Base-by-base conservation (phyloP, 306 rosid species). In the Dicorynia guianensis region DNA sequence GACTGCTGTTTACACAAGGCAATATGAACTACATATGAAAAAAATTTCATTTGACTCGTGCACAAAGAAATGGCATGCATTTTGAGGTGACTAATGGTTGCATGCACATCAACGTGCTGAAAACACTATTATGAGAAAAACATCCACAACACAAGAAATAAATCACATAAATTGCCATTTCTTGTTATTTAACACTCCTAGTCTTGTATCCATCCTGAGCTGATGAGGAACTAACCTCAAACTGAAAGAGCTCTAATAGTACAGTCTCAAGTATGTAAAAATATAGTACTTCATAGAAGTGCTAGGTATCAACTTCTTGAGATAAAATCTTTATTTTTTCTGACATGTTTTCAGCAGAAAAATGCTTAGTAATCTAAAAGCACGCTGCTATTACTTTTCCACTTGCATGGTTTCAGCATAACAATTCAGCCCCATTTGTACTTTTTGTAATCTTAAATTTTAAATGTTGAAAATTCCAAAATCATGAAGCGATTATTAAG, bases 241-340 rank as follows among this genome's bases (percentile, higher is more conserved):
- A n/a, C 1, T 25, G 30, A 25, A 25, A 2, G 1, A 25, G 30
- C 30, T 25, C 30, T 25, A 25, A 25, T 25, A 48, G 47, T 25
- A 40, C 18, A 42, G 48, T 65, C 58, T 75, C 46, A 65, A 9
- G n/a, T 30, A 66, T 38, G 67, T 30, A 33, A 30, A 33, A 46
- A 43, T 25, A 46, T 55, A 65, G 30, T 54, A 30, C 67, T 25
- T 43, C 57, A 42, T 0, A 65, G 66, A 55, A 65, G 30, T 30
- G 49, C 5, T 36, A 12, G 11, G 52, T 35, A 19, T 8, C 34
- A 50, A 19, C 53, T 49, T 18, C 44, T 6, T 46, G 46, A 46
- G 58, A 25, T 25, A 25, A 25, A 25, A 25, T 25, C 2, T 25
- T 25, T 25, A 25, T 1, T 25, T 25, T 25, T 25, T 25, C 30